Percentiles rank a stretch among this genome's conserved stretches.
These are phyloP conservation scores for Priceomyces fermenticarens DNA, from an alignment of 805 yeast genomes.

Conservation along the genomic window DNA sequence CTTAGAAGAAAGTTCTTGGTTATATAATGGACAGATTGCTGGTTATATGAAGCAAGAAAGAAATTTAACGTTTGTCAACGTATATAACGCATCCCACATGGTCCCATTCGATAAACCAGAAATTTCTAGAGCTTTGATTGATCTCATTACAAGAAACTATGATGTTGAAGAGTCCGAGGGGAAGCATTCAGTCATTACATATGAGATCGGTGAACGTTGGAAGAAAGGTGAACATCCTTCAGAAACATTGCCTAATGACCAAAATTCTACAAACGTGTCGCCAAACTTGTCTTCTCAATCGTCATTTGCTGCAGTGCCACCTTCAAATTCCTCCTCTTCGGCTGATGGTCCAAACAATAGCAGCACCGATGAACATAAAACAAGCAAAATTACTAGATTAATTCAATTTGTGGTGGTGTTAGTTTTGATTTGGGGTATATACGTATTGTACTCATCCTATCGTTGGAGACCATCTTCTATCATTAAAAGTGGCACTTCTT, in stretches of 20 bases:
- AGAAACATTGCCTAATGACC: not conserved
- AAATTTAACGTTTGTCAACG: conserved; percentile 72
- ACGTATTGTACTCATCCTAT: conserved; percentile 35
- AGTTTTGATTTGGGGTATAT: conserved; percentile 39
- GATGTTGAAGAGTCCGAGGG: conserved; percentile 15
- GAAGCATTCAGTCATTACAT: conserved; percentile 19
- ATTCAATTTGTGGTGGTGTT: conserved; percentile 39
- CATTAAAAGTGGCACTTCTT: conserved; percentile 30
- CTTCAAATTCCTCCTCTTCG: not conserved
- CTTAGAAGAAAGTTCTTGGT: conserved; percentile 35
- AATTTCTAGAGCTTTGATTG: conserved; percentile 67
- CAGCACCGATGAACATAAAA: conserved; percentile 3
- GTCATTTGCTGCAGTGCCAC: not conserved
- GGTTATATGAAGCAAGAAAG: conserved; percentile 49
- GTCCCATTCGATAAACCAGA: conserved; percentile 81
- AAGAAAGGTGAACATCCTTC: conserved; percentile 1
- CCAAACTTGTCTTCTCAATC: not conserved
- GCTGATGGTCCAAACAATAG: conserved; percentile 3
- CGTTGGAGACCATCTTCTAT: conserved; percentile 40
- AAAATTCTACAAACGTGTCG: not conserved
- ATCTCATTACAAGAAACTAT: conserved; percentile 38
- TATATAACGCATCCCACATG: conserved; percentile 86
- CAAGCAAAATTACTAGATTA: conserved; percentile 30
- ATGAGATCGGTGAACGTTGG: conserved; percentile 22
- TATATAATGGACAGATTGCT: conserved; percentile 34